A percentile compares a stretch with the other conserved stretches of the same genome.
These are phyloP conservation scores for Termitomyces sp. DNA, from an alignment of 768 basidiomycete genomes.

Conservation along the genomic window DNA sequence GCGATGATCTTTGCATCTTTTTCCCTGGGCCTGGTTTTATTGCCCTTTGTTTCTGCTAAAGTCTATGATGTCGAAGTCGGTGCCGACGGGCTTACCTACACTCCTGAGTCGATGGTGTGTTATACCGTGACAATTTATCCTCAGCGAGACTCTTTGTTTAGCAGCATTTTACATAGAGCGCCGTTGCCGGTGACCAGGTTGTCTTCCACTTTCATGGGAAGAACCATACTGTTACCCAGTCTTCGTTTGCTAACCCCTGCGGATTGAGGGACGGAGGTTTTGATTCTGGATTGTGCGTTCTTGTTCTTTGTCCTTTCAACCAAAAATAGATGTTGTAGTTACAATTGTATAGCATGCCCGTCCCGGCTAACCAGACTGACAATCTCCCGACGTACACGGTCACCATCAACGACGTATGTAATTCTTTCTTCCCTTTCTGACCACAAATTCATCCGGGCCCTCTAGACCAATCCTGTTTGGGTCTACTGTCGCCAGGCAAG, in stretches of 20 bases:
- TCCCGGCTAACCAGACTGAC: conserved; percentile 47
- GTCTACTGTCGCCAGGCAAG: conserved; percentile 54
- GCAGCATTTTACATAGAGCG: conserved; percentile 30
- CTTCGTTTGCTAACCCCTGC: conserved; percentile 52
- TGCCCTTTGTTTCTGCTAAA: conserved; percentile 46
- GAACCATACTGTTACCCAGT: conserved; percentile 54
- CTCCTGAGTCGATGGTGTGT: conserved; percentile 53
- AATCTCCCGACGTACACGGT: conserved; percentile 49
- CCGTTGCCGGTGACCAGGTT: conserved; percentile 53
- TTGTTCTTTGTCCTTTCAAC: conserved; percentile 18
- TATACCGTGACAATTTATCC: not conserved
- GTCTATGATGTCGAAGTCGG: conserved; percentile 57
- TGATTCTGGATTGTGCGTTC: conserved; percentile 54
- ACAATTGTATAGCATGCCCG: conserved; percentile 39
- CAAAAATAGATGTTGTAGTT: conserved; percentile 2
- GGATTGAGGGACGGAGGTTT: conserved; percentile 47
- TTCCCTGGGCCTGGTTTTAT: conserved; percentile 45
- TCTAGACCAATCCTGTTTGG: conserved; percentile 55
- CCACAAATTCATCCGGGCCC: conserved; percentile 1
- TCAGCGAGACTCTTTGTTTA: not conserved
- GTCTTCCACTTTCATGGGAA: conserved; percentile 59
- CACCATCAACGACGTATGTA: conserved; percentile 42
- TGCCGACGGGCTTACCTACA: conserved; percentile 36
- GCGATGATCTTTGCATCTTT: conserved; percentile 41
- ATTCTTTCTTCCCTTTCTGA: not conserved